phyloP scores from a whole-genome alignment of 179 eudicot species.

The Amaranthus tricolor region DNA sequence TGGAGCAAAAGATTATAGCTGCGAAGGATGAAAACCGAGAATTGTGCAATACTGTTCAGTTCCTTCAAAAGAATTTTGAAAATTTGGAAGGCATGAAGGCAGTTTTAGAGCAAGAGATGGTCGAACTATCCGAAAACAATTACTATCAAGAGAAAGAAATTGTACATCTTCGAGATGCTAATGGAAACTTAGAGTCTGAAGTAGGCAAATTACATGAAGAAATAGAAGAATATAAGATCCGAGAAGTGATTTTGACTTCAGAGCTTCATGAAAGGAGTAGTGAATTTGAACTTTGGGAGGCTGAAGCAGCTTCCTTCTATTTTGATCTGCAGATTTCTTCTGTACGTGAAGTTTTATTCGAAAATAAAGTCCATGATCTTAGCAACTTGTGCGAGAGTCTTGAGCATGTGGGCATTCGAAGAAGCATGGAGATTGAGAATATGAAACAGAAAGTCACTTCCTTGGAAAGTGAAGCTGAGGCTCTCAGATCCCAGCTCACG shows the following conservation, averaged over 20 bases:
- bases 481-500: slow-evolving; percentile 56
- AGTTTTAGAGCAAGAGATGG: slow-evolving; percentile 41
- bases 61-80: slow-evolving; percentile 44
- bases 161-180: slow-evolving; percentile 47
- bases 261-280: slow-evolving; percentile 71
- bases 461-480: slow-evolving; percentile 62
- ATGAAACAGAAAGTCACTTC: slow-evolving; percentile 54
- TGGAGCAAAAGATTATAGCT: slow-evolving; percentile 40
- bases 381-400: slow-evolving; percentile 59
- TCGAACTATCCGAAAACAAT: slow-evolving; percentile 40
- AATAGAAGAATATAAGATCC: slow-evolving; percentile 52
- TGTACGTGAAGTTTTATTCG: slow-evolving; percentile 58
- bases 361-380: slow-evolving; percentile 77
- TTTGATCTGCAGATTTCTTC: slow-evolving; percentile 94
- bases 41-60: slow-evolving; percentile 44
- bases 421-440: slow-evolving; percentile 56
- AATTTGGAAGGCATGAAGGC: slow-evolving; percentile 35
- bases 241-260: slow-evolving; percentile 62
- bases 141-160: slow-evolving; percentile 49
- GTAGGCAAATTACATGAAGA: slow-evolving; percentile 54
- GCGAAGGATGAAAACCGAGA: slow-evolving; percentile 40
- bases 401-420: slow-evolving; percentile 51
- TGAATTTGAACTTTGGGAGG: slow-evolving; percentile 88
- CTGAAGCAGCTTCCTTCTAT: slow-evolving; percentile 80
- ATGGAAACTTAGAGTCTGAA: slow-evolving; percentile 52